Evolutionary conservation across 352 stramenopile species (phyloP).

Genomic region (Thraustotheca clavata): DNA sequence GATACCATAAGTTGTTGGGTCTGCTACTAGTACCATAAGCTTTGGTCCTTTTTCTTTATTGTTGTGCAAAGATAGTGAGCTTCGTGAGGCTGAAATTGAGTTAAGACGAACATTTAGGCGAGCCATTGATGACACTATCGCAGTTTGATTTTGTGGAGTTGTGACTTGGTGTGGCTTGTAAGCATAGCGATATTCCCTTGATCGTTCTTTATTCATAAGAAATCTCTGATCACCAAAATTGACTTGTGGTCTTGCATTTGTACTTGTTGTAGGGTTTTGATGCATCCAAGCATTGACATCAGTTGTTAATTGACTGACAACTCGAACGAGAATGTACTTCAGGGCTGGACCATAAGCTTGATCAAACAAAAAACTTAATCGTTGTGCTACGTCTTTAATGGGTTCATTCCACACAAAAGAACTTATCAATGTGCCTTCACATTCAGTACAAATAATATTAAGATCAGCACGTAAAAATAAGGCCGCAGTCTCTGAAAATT

Average conservation of each 20-base stretch:
- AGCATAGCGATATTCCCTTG: constrained; percentile 2
- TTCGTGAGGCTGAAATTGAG: not conserved
- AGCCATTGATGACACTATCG: not conserved
- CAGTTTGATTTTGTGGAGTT: not conserved
- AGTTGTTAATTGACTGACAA: not conserved
- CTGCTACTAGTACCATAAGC: constrained; percentile 4
- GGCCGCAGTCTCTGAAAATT: not conserved
- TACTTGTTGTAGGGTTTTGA: not conserved
- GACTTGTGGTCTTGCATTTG: not conserved
- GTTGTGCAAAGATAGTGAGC: not conserved
- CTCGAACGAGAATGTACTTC: not conserved
- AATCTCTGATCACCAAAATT: not conserved
- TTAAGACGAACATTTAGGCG: not conserved
- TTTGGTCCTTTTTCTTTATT: not conserved
- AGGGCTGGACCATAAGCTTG: constrained; percentile 5
- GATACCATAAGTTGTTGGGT: not conserved
- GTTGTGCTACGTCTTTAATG: not conserved
- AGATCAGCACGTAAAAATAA: not conserved
- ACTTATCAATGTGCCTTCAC: not conserved
- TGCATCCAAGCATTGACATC: constrained; percentile 13
- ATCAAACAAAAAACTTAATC: not conserved
- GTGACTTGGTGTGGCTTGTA: not conserved
- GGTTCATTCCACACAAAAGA: not conserved
- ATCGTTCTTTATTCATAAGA: not conserved
- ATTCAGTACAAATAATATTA: not conserved